Evolutionary conservation across 495 filamentous ascomycete species (phyloP), one percentile per base, ranked within the genome.

Genomic region (Terfezia boudieri): DNA sequence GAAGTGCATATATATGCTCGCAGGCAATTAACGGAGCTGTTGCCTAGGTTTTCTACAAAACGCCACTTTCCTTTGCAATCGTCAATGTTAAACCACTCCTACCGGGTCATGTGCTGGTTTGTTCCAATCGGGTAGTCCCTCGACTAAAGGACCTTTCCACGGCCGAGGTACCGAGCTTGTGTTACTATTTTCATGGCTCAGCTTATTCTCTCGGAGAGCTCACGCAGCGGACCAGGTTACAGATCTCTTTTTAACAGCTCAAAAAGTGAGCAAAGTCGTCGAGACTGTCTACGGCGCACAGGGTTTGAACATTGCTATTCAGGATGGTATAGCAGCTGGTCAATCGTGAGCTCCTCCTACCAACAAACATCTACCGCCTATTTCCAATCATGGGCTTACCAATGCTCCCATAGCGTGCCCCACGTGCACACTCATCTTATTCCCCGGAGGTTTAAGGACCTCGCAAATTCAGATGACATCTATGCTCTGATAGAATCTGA

Each of bases 371-470:
- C 41, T 14, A 43, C 4, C 8, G 12, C 4, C 41, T 46, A 8
- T 14, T 20, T 14, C 12, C 41, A 46, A 46, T 46, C 17, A 4
- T 46, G 41, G 17, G 41, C 41, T 46, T 20, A 20, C 12, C 14
- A 8, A 46, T 14, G 41, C 12, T 14, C 41, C 17, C 41, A 8
- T 8, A 83, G 77, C 26, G 87, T 98, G 22, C 71, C 82, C 9
- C 90, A 98, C 70, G 79, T 96, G 12, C 92, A 98, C 68, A 80
- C 83, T 51, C 92, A 98, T 70, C 78, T 96, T 37, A 95, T 98
- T 53, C 90, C 90, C 22, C 70, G 90, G 43, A 74, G 73, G 60
- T 59, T 66, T 17, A 71, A 71, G 10, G 68, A 73, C 54, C 71
- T 72, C 6, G 63, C 69, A n/a, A 68, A 70, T 46, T 46, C 41